Evolutionary conservation across 2,329 filamentous ascomycete species (phyloP).

Genomic region (Alternaria angustiovoidea): DNA sequence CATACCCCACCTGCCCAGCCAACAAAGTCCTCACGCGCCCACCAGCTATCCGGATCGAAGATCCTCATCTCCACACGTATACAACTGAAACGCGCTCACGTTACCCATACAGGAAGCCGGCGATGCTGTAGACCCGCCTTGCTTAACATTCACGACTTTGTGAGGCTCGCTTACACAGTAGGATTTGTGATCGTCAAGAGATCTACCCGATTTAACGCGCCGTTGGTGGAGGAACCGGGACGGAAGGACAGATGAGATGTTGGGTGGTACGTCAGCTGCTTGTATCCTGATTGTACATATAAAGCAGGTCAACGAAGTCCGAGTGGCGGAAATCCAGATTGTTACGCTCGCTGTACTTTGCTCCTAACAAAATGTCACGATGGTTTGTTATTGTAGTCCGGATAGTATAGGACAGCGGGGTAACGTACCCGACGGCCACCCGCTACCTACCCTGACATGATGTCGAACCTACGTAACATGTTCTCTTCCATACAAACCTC

Average conservation of each 20-base stretch:
- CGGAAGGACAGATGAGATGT: background rate
- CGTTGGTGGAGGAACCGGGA: background rate
- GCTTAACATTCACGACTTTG: background rate
- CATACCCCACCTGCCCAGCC: background rate
- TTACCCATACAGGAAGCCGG: constrained; percentile 2
- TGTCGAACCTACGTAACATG: background rate
- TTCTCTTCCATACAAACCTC: background rate
- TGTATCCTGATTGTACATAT: background rate
- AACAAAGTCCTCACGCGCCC: constrained; percentile 2
- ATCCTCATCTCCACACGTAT: constrained; percentile 1
- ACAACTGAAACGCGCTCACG: constrained; percentile 1
- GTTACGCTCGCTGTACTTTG: background rate
- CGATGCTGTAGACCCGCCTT: constrained; percentile 1
- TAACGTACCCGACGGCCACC: background rate
- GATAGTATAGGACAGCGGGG: background rate
- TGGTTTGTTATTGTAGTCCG: background rate
- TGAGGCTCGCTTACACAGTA: background rate
- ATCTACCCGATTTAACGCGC: background rate
- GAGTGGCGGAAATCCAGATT: background rate
- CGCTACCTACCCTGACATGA: background rate
- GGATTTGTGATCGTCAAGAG: background rate
- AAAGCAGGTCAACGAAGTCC: background rate
- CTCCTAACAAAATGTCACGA: background rate
- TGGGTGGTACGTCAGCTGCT: background rate
- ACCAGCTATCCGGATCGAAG: background rate